A percentile compares a stretch with the other conserved stretches of the same genome.
Conservation (phyloP, 345 rosid species). For the Sisymbrium altissimum region DNA sequence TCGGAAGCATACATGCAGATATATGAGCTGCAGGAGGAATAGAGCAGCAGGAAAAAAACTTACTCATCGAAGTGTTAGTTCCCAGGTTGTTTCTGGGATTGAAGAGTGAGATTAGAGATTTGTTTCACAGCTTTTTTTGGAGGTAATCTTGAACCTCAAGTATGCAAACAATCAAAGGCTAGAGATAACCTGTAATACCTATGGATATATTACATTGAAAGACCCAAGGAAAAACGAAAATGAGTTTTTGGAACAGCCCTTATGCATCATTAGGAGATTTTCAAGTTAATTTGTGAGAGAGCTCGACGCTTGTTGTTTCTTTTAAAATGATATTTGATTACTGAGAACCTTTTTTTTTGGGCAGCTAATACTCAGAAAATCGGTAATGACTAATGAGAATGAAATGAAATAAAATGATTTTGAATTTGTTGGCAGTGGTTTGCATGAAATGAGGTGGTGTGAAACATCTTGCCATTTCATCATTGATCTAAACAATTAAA, state of each 20-base stretch:
- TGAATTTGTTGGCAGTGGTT: background rate
- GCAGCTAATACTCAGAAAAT: too few relatives aligned
- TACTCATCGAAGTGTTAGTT: background rate
- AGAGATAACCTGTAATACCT: background rate
- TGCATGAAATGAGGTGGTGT: background rate
- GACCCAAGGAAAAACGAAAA: background rate
- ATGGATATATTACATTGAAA: background rate
- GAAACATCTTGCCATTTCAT: too few relatives aligned
- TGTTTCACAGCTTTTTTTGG: slow-evolving; percentile 1
- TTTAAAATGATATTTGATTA: too few relatives aligned
- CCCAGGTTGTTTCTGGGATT: background rate
- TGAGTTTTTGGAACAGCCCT: background rate
- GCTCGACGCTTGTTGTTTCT: too few relatives aligned
- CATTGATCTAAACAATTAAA: too few relatives aligned
- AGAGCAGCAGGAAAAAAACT: slow-evolving; percentile 10
- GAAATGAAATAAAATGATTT: background rate
- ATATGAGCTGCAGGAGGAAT: slow-evolving; percentile 70
- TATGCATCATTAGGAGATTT: background rate
- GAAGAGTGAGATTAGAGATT: background rate
- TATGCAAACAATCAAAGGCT: background rate
- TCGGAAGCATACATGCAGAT: slow-evolving; percentile 98
- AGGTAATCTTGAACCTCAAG: background rate
- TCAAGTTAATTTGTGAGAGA: background rate
- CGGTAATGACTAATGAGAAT: too few relatives aligned
- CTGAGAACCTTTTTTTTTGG: too few relatives aligned